These are phyloP conservation scores for Hymenoscyphus fructigenus DNA, from an alignment of 2,329 filamentous ascomycete species.

Conservation along the genomic window DNA sequence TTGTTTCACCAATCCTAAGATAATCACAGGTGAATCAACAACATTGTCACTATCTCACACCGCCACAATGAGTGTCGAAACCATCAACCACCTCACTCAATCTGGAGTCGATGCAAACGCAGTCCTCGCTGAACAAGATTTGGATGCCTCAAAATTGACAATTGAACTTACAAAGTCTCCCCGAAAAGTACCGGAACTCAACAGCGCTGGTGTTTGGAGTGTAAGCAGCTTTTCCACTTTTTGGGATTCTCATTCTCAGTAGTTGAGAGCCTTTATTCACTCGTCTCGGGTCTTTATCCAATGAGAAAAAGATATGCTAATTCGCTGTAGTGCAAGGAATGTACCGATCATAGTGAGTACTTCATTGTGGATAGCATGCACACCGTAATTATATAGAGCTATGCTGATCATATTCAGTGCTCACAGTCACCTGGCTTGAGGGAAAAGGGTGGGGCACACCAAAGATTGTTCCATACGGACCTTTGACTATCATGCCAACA, in stretches of 20 bases:
- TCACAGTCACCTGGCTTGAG: constrained; percentile 67
- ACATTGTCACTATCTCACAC: neutral
- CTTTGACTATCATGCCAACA: constrained; percentile 51
- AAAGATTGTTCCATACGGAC: constrained; percentile 73
- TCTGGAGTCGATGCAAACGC: constrained; percentile 18
- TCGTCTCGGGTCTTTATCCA: neutral
- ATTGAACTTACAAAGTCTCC: constrained; percentile 51
- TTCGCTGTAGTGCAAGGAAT: constrained; percentile 32
- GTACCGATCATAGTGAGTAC: constrained; percentile 69
- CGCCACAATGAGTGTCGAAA: constrained; percentile 27
- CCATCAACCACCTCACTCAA: constrained; percentile 22
- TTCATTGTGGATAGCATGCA: neutral
- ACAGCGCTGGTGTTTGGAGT: constrained; percentile 23
- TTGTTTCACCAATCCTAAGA: neutral
- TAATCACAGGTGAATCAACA: neutral
- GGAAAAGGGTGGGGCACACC: constrained; percentile 70
- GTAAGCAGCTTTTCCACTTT: neutral
- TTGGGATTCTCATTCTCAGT: neutral
- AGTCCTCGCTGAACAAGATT: constrained; percentile 30
- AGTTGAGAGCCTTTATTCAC: neutral
- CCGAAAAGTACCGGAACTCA: constrained; percentile 46
- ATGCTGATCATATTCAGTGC: constrained; percentile 45
- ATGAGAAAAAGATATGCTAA: neutral
- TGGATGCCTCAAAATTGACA: constrained; percentile 60
- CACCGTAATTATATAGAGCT: neutral